A percentile compares a stretch with the other conserved stretches of the same genome.
Conservation (phyloP, 2,329 filamentous ascomycete species). For the Nemania serpens region DNA sequence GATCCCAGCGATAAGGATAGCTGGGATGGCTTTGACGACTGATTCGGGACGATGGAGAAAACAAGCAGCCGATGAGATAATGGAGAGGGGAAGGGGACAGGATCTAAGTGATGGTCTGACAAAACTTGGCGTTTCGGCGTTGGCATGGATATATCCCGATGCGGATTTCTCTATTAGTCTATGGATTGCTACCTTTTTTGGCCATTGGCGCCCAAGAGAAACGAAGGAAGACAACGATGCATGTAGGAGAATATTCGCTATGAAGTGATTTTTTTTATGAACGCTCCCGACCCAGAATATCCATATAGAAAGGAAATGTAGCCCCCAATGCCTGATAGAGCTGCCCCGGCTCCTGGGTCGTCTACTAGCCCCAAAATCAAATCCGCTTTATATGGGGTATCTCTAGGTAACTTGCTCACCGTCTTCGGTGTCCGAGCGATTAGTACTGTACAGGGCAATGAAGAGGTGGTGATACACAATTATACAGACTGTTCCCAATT, state of each 20-base stretch:
- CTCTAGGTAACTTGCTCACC: slow-evolving; percentile 13
- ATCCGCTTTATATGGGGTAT: slow-evolving; percentile 26
- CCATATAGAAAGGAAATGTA: background rate
- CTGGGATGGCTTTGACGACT: slow-evolving; percentile 74
- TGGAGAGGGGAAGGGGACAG: background rate
- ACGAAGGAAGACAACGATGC: background rate
- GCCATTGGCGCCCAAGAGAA: background rate
- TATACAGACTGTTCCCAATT: slow-evolving; percentile 50
- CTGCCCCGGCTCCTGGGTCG: background rate
- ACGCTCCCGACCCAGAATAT: slow-evolving; percentile 4
- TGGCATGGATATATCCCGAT: slow-evolving; percentile 32
- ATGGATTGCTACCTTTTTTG: slow-evolving; percentile 12
- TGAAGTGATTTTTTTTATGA: background rate
- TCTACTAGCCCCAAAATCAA: background rate
- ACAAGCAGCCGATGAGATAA: background rate
- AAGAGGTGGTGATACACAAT: slow-evolving; percentile 6
- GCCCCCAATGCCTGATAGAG: background rate
- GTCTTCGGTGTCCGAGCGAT: background rate
- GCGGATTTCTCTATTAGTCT: slow-evolving; percentile 21
- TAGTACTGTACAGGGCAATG: slow-evolving; percentile 8
- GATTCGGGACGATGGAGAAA: slow-evolving; percentile 31
- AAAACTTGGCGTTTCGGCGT: slow-evolving; percentile 26
- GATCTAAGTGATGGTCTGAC: background rate
- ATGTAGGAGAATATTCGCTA: background rate
- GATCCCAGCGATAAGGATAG: slow-evolving; percentile 57